Evolutionary conservation across 257 asterid genomes (phyloP).

Genomic region (Solanum sitiens): DNA sequence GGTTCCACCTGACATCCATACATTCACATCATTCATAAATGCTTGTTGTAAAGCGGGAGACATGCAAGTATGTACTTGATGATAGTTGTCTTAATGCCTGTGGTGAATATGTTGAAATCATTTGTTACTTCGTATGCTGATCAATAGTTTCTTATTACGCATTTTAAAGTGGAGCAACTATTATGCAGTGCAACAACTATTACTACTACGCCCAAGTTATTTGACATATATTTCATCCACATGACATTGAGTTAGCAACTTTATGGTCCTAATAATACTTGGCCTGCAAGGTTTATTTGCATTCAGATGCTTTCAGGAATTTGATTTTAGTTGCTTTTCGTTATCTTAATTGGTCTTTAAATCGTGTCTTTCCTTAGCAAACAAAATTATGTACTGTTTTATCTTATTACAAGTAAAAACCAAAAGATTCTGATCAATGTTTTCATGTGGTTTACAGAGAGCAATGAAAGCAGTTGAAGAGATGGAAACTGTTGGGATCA

Average conservation of each 20-base stretch:
- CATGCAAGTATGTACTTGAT: constrained; percentile 50
- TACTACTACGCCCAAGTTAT: not conserved
- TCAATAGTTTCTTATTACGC: not conserved
- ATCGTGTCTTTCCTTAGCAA: not conserved
- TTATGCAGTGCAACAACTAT: not conserved
- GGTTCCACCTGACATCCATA: constrained; percentile 90
- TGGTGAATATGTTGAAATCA: not conserved
- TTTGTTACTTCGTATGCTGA: not conserved
- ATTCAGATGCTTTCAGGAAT: not conserved
- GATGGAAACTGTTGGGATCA: constrained; percentile 69
- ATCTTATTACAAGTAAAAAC: not conserved
- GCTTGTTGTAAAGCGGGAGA: constrained; percentile 99
- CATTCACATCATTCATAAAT: constrained; percentile 83
- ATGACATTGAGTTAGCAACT: not conserved
- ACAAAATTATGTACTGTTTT: not conserved
- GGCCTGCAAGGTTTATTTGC: not conserved
- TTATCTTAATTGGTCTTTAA: not conserved
- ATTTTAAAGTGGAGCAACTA: not conserved
- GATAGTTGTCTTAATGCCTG: not conserved
- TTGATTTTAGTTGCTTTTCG: not conserved
- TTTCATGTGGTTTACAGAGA: constrained; percentile 28
- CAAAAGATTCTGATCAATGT: not conserved
- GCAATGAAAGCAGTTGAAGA: constrained; percentile 66
- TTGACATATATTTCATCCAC: not conserved
- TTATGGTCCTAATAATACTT: not conserved